Conservation (phyloP, 2,329 filamentous ascomycete genomes). For the Didymella pomorum region DNA sequence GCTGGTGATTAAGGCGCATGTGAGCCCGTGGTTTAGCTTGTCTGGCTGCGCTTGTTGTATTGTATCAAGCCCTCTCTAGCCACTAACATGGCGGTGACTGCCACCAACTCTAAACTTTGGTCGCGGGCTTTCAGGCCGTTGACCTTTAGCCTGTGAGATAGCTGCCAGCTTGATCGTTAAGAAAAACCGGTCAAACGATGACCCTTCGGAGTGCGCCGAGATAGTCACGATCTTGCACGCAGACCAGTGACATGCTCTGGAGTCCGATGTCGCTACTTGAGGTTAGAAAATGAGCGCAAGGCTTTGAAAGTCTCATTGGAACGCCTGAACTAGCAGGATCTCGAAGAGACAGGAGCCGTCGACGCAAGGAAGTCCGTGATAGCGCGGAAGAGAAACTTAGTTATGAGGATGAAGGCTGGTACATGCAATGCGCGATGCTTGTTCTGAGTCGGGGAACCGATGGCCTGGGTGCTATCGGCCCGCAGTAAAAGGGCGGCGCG, state of each 20-base stretch:
- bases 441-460: conserved; percentile 20
- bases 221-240: neutral
- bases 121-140: neutral
- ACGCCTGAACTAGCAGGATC: conserved; percentile 4
- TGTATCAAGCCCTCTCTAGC: conserved; percentile 1
- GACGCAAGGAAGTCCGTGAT: neutral
- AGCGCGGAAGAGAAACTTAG: neutral
- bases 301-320: neutral
- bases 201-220: neutral
- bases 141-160: neutral
- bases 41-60: conserved; percentile 1
- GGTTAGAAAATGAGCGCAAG: neutral
- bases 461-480: conserved; percentile 23
- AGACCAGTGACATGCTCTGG: neutral
- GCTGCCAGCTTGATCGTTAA: neutral
- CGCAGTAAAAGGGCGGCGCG: conserved; percentile 25
- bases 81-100: neutral
- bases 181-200: neutral
- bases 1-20: conserved; percentile 11
- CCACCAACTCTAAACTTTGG: neutral
- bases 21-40: neutral
- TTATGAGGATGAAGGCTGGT: conserved; percentile 6
- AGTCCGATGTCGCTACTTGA: neutral
- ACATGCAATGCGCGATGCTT: conserved; percentile 9
- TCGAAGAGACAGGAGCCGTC: neutral